phyloP scores from a whole-genome alignment of 805 yeast genomes.

The Brettanomyces bruxellensis region DNA sequence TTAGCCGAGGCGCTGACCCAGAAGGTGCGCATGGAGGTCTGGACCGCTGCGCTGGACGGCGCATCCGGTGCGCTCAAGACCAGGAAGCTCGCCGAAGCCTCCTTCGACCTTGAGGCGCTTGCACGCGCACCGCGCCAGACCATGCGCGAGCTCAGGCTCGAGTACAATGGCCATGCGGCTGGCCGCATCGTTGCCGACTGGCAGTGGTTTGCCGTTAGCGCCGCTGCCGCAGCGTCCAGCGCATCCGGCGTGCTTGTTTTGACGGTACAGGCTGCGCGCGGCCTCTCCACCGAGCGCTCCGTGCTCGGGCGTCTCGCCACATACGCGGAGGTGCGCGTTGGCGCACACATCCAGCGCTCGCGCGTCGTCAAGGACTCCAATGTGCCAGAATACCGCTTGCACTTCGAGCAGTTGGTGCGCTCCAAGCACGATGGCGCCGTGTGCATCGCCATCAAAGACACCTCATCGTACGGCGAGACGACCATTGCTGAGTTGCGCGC shows the following conservation, averaged over 20 bases:
- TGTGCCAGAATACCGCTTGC: conserved; percentile 65
- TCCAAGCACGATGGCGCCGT: conserved; percentile 49
- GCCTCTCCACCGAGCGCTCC: conserved; percentile 45
- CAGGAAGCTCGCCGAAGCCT: conserved; percentile 38
- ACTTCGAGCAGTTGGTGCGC: conserved; percentile 51
- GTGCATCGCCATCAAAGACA: conserved; percentile 52
- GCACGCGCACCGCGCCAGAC: conserved; percentile 42
- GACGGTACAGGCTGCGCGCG: conserved; percentile 49
- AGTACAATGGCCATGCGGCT: conserved; percentile 46
- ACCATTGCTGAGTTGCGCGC: conserved; percentile 46
- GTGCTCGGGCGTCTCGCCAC: conserved; percentile 49
- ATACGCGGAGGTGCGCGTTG: conserved; percentile 49
- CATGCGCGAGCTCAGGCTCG: conserved; percentile 34
- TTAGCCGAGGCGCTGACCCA: conserved; percentile 50
- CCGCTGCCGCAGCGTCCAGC: conserved; percentile 45
- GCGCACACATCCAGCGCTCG: conserved; percentile 39
- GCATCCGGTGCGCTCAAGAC: conserved; percentile 39
- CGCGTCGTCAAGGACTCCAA: conserved; percentile 60
- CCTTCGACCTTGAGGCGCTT: conserved; percentile 49
- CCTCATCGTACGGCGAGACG: conserved; percentile 38
- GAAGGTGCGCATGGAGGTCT: conserved; percentile 45
- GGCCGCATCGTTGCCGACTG: conserved; percentile 49
- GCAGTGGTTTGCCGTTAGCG: conserved; percentile 41
- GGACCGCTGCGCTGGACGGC: conserved; percentile 5
- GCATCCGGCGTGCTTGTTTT: conserved; percentile 69